Percentiles rank a stretch among this genome's conserved stretches.
phyloP scores from a whole-genome alignment of 164 flowering plant species.

The Tinospora cordifolia region DNA sequence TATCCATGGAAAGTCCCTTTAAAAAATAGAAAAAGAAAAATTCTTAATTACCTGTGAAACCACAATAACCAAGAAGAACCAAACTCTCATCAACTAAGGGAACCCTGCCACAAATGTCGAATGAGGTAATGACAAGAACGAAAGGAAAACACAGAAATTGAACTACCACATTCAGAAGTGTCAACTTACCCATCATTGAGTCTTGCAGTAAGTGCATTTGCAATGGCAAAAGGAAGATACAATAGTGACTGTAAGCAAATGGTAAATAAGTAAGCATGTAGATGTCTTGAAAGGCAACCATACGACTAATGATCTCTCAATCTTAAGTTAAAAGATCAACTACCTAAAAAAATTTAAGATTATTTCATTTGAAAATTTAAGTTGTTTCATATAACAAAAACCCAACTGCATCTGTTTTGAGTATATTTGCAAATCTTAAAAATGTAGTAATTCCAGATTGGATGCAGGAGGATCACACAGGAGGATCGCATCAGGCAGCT shows the following conservation, averaged over 20 bases:
- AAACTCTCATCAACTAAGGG: constrained; percentile 74
- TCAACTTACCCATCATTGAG: constrained; percentile 73
- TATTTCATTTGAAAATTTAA: neutral
- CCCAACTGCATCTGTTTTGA: too few relatives aligned
- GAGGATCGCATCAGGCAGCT: too few relatives aligned
- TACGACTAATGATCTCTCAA: neutral
- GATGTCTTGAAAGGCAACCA: neutral
- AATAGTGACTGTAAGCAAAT: constrained; percentile 58
- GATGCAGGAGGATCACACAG: too few relatives aligned
- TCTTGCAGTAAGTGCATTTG: constrained; percentile 80
- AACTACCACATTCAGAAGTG: neutral
- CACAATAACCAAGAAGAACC: constrained; percentile 70
- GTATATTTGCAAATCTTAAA: too few relatives aligned
- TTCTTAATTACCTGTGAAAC: constrained; percentile 58
- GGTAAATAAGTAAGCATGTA: constrained; percentile 1
- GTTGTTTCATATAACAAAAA: too few relatives aligned
- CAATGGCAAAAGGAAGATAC: constrained; percentile 90
- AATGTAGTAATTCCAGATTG: too few relatives aligned
- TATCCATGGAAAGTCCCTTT: neutral
- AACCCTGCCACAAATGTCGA: constrained; percentile 40
- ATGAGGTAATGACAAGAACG: constrained; percentile 1
- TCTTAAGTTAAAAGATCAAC: neutral
- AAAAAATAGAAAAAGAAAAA: neutral
- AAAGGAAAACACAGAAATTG: neutral
- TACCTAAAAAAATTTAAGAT: neutral